Conservation (phyloP, 2,329 filamentous ascomycete genomes). For the Zasmidium cellare region DNA sequence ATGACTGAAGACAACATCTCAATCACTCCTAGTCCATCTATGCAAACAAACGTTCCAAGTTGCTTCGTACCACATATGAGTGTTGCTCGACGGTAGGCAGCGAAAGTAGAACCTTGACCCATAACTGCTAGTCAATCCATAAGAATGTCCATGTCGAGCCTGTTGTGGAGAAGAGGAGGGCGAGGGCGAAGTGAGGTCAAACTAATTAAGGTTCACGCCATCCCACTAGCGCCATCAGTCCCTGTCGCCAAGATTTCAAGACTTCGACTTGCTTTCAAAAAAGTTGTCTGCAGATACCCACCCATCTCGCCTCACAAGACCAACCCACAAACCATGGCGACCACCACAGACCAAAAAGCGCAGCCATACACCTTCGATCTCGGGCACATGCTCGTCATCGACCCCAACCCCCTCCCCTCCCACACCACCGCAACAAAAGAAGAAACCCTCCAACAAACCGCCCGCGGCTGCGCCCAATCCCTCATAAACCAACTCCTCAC, state of each 20-base stretch:
- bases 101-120: too few species aligned
- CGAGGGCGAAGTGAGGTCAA: neutral
- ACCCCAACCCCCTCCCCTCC: slow-evolving; percentile 77
- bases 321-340: neutral
- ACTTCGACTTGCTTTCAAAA: neutral
- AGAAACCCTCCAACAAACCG: slow-evolving; percentile 67
- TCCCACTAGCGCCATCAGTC: neutral
- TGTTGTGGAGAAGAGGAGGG: neutral
- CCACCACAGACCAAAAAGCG: slow-evolving; percentile 57
- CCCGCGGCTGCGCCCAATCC: slow-evolving; percentile 86
- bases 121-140: too few species aligned
- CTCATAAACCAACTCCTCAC: slow-evolving; percentile 93
- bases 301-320: neutral
- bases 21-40: too few species aligned
- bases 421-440: slow-evolving; percentile 53
- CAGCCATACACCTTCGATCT: slow-evolving; percentile 93
- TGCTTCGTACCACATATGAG: too few species aligned
- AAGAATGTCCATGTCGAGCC: too few species aligned
- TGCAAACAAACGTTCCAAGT: too few species aligned
- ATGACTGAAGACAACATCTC: too few species aligned
- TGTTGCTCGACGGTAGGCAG: too few species aligned
- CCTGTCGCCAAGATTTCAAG: neutral
- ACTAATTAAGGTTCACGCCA: neutral
- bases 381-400: slow-evolving; percentile 79
- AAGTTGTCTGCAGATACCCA: neutral